A percentile compares a stretch with the other conserved stretches of the same genome.
Evolutionary conservation across 2,329 filamentous ascomycete species (phyloP).

Genomic region (Plenodomus biglobosus): DNA sequence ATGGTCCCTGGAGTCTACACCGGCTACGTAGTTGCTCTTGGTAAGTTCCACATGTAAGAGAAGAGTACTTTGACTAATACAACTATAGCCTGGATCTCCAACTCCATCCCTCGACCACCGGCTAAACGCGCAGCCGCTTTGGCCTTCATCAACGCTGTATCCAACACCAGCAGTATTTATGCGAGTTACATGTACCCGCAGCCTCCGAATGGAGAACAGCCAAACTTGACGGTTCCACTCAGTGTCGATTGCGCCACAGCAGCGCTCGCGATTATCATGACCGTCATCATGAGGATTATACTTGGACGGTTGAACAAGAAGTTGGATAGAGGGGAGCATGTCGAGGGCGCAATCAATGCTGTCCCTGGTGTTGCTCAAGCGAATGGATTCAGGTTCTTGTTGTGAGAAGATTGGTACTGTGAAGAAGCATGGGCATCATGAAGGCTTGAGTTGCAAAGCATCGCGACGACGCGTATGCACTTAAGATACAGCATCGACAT

Average conservation of each 20-base stretch:
- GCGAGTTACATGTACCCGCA: slow-evolving; percentile 68
- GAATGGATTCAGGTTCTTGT: slow-evolving; percentile 67
- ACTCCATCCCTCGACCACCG: slow-evolving; percentile 72
- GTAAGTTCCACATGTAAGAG: not conserved
- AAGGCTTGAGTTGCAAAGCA: too few species aligned
- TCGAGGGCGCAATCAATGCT: slow-evolving; percentile 56
- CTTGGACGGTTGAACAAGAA: slow-evolving; percentile 68
- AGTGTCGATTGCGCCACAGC: slow-evolving; percentile 68
- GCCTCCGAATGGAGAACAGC: slow-evolving; percentile 33
- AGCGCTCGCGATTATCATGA: slow-evolving; percentile 64
- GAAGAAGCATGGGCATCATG: too few species aligned
- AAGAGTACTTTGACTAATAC: not conserved
- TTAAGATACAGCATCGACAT: too few species aligned
- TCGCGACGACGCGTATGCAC: too few species aligned
- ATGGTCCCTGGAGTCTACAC: slow-evolving; percentile 66
- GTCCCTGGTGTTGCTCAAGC: slow-evolving; percentile 59
- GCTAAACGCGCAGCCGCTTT: slow-evolving; percentile 73
- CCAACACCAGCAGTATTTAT: slow-evolving; percentile 70
- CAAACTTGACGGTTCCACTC: slow-evolving; percentile 59
- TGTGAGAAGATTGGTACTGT: slow-evolving; percentile 42
- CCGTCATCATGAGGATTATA: slow-evolving; percentile 63
- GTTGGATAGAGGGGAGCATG: slow-evolving; percentile 63
- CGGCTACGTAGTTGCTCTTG: slow-evolving; percentile 61
- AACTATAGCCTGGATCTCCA: slow-evolving; percentile 67
- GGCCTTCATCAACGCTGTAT: slow-evolving; percentile 74